Evolutionary conservation across 495 filamentous ascomycete species (phyloP).

Genomic region (Trypethelium eluteriae): DNA sequence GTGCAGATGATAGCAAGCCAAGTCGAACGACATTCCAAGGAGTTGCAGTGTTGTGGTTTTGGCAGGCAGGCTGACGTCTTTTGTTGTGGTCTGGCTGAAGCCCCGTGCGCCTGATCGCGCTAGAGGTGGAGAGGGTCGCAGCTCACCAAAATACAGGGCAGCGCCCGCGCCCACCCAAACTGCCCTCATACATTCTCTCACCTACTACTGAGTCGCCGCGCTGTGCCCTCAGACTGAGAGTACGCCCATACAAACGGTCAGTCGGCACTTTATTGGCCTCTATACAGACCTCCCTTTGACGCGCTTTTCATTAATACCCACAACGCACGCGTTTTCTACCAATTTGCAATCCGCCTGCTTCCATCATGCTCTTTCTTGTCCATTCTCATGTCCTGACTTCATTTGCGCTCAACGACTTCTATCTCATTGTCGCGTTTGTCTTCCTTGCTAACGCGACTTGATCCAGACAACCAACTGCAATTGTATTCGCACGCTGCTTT

Average conservation of each 20-base stretch:
- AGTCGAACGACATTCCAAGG: not conserved
- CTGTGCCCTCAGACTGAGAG: not conserved
- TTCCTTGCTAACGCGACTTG: conserved; percentile 9
- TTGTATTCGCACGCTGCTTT: not conserved
- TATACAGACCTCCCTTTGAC: conserved; percentile 3
- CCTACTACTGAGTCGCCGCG: conserved; percentile 9
- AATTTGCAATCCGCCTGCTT: not conserved
- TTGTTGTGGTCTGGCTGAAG: conserved; percentile 11
- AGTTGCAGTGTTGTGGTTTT: not conserved
- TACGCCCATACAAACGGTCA: conserved; percentile 11
- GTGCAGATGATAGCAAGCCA: not conserved
- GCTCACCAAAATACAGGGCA: conserved; percentile 12
- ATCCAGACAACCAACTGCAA: conserved; percentile 9
- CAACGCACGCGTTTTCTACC: conserved; percentile 3
- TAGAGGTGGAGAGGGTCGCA: conserved; percentile 10
- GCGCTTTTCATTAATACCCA: conserved; percentile 1
- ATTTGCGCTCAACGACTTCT: conserved; percentile 6
- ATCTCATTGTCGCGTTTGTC: not conserved
- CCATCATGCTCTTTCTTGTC: not conserved
- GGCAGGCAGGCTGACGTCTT: conserved; percentile 11
- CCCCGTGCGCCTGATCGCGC: conserved; percentile 10
- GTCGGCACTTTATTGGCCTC: conserved; percentile 4
- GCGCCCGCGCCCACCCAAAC: conserved; percentile 11
- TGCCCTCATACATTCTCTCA: conserved; percentile 12
- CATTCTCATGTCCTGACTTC: conserved; percentile 1